A percentile compares a stretch with the other conserved stretches of the same genome.
phyloP scores from a whole-genome alignment of 2,329 filamentous ascomycete species.

The Didymella segeticola region DNA sequence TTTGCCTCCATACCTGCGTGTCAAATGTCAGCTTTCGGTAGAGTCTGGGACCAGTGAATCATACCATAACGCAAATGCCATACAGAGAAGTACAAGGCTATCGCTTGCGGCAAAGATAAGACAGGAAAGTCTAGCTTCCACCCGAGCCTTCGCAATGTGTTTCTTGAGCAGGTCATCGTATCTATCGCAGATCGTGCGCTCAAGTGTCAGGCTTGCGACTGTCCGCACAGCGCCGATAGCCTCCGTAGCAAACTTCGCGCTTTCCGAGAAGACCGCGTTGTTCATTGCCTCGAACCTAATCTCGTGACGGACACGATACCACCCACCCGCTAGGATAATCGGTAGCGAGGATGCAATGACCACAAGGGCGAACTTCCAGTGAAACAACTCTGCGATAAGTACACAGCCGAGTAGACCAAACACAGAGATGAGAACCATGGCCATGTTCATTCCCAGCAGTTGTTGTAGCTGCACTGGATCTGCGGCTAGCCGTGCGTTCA shows the following conservation, averaged over 20 bases:
- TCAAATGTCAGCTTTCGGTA: background rate
- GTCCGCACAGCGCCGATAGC: slow-evolving; percentile 91
- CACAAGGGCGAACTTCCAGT: slow-evolving; percentile 86
- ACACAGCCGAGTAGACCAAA: slow-evolving; percentile 80
- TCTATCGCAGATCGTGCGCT: slow-evolving; percentile 74
- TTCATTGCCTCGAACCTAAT: slow-evolving; percentile 32
- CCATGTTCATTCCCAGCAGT: slow-evolving; percentile 50
- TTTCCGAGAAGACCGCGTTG: slow-evolving; percentile 80
- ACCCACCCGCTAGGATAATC: slow-evolving; percentile 78
- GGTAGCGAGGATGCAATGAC: slow-evolving; percentile 67
- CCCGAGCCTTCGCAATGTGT: slow-evolving; percentile 72
- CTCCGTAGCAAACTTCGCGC: slow-evolving; percentile 87
- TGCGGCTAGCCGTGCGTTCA: slow-evolving; percentile 67
- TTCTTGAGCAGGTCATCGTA: slow-evolving; percentile 73
- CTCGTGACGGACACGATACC: slow-evolving; percentile 73
- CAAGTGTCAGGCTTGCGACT: slow-evolving; percentile 87
- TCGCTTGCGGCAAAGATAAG: slow-evolving; percentile 46
- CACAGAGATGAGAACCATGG: slow-evolving; percentile 80
- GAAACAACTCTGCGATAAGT: slow-evolving; percentile 70
- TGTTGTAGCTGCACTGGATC: slow-evolving; percentile 38
- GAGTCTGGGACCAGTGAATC: background rate
- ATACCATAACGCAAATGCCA: slow-evolving; percentile 41
- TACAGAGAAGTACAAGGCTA: slow-evolving; percentile 67
- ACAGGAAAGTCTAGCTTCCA: slow-evolving; percentile 63
- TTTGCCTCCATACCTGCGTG: slow-evolving; percentile 33